phyloP scores from a whole-genome alignment of 73 alveolate species.

The Strombidium stylifer region DNA sequence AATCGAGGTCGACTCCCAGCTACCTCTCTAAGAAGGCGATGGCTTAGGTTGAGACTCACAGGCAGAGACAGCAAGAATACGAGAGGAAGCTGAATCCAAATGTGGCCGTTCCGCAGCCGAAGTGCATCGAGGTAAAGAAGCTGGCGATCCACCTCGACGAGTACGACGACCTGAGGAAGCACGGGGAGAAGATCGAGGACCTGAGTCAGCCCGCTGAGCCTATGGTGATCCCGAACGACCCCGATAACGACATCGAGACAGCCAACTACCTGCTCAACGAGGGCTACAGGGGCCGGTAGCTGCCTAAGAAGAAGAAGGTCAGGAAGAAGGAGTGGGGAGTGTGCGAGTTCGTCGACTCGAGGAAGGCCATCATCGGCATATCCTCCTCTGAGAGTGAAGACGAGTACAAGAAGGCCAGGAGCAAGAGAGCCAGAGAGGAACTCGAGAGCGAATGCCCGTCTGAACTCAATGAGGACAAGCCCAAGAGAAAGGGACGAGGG shows the following conservation, averaged over 20 bases:
- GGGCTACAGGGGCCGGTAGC: no score
- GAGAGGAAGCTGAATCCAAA: constrained; percentile 17
- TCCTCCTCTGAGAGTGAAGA: constrained; percentile 4
- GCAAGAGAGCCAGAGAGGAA: neutral
- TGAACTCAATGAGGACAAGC: neutral
- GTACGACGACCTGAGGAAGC: constrained; percentile 7
- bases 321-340: constrained; percentile 11
- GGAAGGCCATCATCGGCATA: constrained; percentile 39
- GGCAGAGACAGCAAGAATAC: constrained; percentile 1
- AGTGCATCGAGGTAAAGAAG: constrained; percentile 5
- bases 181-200: constrained; percentile 14
- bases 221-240: constrained; percentile 7
- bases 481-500: neutral
- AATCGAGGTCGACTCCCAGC: constrained; percentile 4
- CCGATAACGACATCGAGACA: no score
- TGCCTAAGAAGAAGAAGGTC: constrained; percentile 5
- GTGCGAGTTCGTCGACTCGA: constrained; percentile 36
- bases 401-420: constrained; percentile 1
- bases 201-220: constrained; percentile 19
- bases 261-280: no score
- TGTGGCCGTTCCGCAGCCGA: constrained; percentile 25
- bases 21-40: no score
- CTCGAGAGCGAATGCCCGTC: neutral
- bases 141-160: constrained; percentile 3
- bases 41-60: no score